Percentiles rank a stretch among this genome's conserved stretches.
phyloP scores from a whole-genome alignment of 1,139 yeast genomes.

The Spathaspora sp. region DNA sequence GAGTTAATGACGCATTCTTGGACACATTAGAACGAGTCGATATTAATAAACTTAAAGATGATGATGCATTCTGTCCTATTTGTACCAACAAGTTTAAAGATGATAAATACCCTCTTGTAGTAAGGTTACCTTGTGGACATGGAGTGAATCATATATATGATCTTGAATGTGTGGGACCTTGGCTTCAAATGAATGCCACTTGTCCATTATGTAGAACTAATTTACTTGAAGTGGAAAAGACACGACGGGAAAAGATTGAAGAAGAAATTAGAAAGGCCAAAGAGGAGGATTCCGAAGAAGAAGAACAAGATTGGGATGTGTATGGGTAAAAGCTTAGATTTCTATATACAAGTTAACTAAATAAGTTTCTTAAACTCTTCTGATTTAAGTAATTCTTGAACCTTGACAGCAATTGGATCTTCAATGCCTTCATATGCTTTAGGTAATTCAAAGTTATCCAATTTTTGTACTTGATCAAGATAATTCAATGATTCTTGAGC shows the following conservation, averaged over 20 bases:
- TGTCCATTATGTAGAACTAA: constrained; percentile 89
- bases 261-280: constrained; percentile 37
- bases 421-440: constrained; percentile 38
- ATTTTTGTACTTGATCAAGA: constrained; percentile 29
- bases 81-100: constrained; percentile 73
- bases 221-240: constrained; percentile 43
- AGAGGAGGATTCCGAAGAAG: constrained; percentile 68
- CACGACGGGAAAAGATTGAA: constrained; percentile 43
- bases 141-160: constrained; percentile 68
- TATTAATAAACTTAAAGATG: constrained; percentile 45
- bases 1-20: constrained; percentile 68
- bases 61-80: constrained; percentile 72
- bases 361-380: constrained; percentile 53
- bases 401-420: constrained; percentile 71
- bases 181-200: constrained; percentile 77
- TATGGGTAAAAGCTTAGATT: constrained; percentile 48
- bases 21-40: constrained; percentile 76
- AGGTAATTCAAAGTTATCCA: constrained; percentile 35
- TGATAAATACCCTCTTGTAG: constrained; percentile 79
- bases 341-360: constrained; percentile 4
- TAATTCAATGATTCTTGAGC: constrained; percentile 55
- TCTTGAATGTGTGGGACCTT: constrained; percentile 85
- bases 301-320: constrained; percentile 72
- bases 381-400: constrained; percentile 62
- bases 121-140: constrained; percentile 69